Evolutionary conservation across 345 rosid species (phyloP), one percentile per base, ranked within the genome.

Genomic region (Eucalyptus polybractea): DNA sequence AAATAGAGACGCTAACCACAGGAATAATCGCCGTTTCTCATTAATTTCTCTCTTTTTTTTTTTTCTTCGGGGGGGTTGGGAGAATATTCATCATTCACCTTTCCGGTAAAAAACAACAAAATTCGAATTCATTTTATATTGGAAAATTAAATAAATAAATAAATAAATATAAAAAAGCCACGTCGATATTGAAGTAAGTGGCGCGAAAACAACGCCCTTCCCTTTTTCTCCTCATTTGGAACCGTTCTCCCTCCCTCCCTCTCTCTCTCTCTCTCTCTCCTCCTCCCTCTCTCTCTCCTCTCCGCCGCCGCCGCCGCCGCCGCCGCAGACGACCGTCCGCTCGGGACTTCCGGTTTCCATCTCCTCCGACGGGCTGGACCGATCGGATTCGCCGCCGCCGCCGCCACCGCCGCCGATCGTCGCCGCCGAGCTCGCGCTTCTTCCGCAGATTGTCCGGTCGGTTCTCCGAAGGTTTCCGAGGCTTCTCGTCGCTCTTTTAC

Each of bases 151-250:
- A 17, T 16, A 50, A 11, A 58, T 56, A 50, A 11, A 58, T 56
- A 58, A 24, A 50, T 11, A 1, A 6, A 24, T 9, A 45, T 45
- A 47, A 49, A 9, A 60, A 86, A 50, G n/a, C 88, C 45, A 51
- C 62, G 88, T 50, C 65, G 37, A 50, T 31, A 86, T 86, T 67
- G 88, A 88, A 94, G 91, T 88, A 90, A 96, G 97, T 95, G 97
- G 96, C 97, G 97, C 98, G 95, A 95, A 96, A 94, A 90, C 90
- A 92, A 91, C 97, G 94, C 89, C 95, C 92, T 49, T 56, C 81
- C 25, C 9, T 24, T 76, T 47, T 86, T 88, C 81, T 40, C 88
- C 53, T 49, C 62, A 67, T 85, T 91, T 87, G 92, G 89, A 90
- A 93, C 93, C 91, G 92, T 88, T 87, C 88, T 80, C 29, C 50